Base-by-base conservation (phyloP, 2,329 filamentous ascomycete genomes). In the Beauveria sp. region DNA sequence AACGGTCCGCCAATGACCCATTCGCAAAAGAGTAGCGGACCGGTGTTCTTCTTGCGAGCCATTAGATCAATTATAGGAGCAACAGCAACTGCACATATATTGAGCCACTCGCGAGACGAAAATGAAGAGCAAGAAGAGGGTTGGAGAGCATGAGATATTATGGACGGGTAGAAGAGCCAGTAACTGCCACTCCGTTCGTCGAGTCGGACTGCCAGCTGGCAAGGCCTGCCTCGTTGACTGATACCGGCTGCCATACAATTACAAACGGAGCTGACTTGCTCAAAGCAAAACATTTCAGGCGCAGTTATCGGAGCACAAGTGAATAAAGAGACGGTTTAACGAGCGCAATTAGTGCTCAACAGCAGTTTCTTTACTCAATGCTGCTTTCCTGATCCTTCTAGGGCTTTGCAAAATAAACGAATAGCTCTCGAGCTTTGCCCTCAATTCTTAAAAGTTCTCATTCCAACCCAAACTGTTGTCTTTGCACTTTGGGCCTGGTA, bases 1-100 rank as follows among this genome's bases (percentile, higher is more conserved):
- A 77, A 72, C 46, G 70, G 74, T 16, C 71, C 72, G 34, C 75
- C 75, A 51, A 75, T 71, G 24, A 74, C 70, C 71, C 78, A 78
- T 64, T 80, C 77, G 56, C 78, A 72, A 46, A 77, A 74, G 28
- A 63, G 46, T 20, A 60, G 16, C 12, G 61, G 61, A 16, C 61
- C 57, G 22, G 22, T 22, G n/a, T 54, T 47, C 18, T 53, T 56
- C 50, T 58, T 60, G 22, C 22, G 50, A 30, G 55, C 28, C 61
- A 58, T 62, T 43, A 8, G 8, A 8, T 34, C 2, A 4, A 14
- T 18, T 5, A 2, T 22, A 26, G 3, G n/a, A 46, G 22, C 16
- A 26, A 34, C 1, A 45, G 28, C 18, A 51, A 40, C 5, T 38
- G 14, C 5, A 14, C 34, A 38, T 38, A 5, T 14, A 14, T 6